Percentiles rank a stretch among this genome's conserved stretches.
Conservation (phyloP, 148 eudicot genomes). For the Fagopyrum tataricum region DNA sequence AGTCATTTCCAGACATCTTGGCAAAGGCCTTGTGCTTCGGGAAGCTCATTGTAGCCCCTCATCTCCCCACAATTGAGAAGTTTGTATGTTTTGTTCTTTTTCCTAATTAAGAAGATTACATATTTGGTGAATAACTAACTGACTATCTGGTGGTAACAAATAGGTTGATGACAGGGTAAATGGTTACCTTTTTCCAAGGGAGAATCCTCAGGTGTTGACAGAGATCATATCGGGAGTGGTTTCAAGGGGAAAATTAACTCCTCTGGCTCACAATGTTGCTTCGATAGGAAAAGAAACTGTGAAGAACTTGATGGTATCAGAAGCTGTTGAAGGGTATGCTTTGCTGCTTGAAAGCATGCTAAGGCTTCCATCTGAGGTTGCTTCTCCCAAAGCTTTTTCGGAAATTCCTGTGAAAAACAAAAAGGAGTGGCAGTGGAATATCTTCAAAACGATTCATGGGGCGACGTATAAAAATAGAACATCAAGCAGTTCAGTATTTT, state of each 20-base stretch:
- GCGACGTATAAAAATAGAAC: conserved; percentile 25
- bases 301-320: conserved; percentile 60
- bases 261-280: conserved; percentile 59
- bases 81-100: conserved; percentile 45
- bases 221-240: conserved; percentile 44
- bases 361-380: conserved; percentile 77
- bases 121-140: conserved; percentile 17
- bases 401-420: conserved; percentile 45
- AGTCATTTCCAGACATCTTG: conserved; percentile 67
- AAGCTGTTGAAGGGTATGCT: conserved; percentile 71
- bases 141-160: conserved; percentile 26
- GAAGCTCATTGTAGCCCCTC: conserved; percentile 83
- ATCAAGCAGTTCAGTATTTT: conserved; percentile 23
- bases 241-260: conserved; percentile 53
- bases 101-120: neutral
- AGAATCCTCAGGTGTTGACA: conserved; percentile 42
- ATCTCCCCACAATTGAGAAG: conserved; percentile 57
- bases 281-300: conserved; percentile 60
- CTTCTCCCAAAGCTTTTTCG: conserved; percentile 40
- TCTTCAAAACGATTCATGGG: conserved; percentile 39
- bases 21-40: conserved; percentile 69
- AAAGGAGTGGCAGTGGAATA: conserved; percentile 70
- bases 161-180: conserved; percentile 91
- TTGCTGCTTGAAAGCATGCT: conserved; percentile 57
- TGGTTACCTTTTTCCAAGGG: conserved; percentile 78